Base-by-base conservation (phyloP, 1,139 yeast species). In the Kluyveromyces sp. region DNA sequence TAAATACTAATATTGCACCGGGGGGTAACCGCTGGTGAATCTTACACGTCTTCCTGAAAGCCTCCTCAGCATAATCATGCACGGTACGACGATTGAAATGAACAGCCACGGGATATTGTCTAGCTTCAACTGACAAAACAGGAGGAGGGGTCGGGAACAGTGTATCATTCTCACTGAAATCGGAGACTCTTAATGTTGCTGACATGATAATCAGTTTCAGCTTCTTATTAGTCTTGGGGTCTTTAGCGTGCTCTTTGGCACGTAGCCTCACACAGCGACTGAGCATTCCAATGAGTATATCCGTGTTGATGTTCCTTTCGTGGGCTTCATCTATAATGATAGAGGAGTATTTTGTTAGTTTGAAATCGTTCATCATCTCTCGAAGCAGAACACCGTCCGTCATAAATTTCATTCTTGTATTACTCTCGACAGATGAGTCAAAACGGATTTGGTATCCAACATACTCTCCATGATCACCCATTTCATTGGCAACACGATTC, bases 251-350 rank as follows among this genome's bases (percentile, higher is more conserved):
- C 43, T 77, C 71, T 48, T 75, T 71, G 36, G 83, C 71, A 61
- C 99, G 78, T 37, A 92, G 70, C 53, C 75, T 78, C 49, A 87
- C 74, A n/a, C 89, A 82, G 52, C 98, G 78, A 57, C 95, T 86
- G 43, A 92, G 69, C 81, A 92, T 85, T 42, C 99, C 99, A 52
- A 94, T 87, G 46, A 94, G 69, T 42, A 94, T 89, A 66, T 94
- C 99, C 0, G 99, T 94, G 57, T 92, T 94, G 49, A 89, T 80
- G 58, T 88, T 89, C 59, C 99, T 77, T 63, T 94, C 98, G 63
- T 94, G 99, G 0, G 99, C 99, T 65, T 92, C 99, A 68, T 94
- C 99, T 48, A 94, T 86, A 29, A 94, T 75, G 36, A 94, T 73
- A 1, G 84, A 81, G 0, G 96, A 87, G 61, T 94, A 94, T 58